Conservation (phyloP, 257 asterid species). For the Coffea eugenioides region DNA sequence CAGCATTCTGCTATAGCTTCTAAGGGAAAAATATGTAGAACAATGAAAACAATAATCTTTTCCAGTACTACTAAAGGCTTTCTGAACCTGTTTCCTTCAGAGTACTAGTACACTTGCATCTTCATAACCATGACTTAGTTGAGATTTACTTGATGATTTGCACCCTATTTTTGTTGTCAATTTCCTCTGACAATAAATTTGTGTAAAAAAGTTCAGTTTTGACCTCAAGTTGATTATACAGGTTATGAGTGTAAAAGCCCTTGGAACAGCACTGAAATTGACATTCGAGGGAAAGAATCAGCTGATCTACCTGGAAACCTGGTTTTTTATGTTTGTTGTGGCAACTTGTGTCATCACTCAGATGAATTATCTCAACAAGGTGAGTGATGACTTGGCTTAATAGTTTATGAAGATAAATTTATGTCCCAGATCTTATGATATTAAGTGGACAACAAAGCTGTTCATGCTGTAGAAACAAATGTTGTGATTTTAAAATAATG, state of each 20-base stretch:
- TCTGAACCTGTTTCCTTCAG: background rate
- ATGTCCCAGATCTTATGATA: conserved; percentile 12
- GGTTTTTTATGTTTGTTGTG: conserved; percentile 72
- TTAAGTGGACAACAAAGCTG: background rate
- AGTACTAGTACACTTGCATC: background rate
- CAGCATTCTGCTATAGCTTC: background rate
- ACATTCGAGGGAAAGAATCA: conserved; percentile 87
- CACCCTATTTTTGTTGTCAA: background rate
- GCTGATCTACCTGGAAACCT: conserved; percentile 69
- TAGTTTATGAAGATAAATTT: conserved; percentile 15
- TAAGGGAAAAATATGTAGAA: too few species aligned
- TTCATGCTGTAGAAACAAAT: too few species aligned
- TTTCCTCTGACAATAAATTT: background rate
- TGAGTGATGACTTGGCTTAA: conserved; percentile 21
- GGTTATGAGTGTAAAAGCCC: conserved; percentile 96
- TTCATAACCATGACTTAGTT: background rate
- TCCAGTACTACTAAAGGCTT: background rate
- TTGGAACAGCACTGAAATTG: conserved; percentile 77
- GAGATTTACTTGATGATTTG: background rate
- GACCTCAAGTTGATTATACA: conserved; percentile 24
- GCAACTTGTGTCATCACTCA: conserved; percentile 75
- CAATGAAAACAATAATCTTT: too few species aligned
- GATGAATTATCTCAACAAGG: conserved; percentile 95
- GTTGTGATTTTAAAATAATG: background rate
- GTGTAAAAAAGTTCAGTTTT: background rate